Conservation (phyloP, 441 rosid genomes). For the Flueggea neowawraea region DNA sequence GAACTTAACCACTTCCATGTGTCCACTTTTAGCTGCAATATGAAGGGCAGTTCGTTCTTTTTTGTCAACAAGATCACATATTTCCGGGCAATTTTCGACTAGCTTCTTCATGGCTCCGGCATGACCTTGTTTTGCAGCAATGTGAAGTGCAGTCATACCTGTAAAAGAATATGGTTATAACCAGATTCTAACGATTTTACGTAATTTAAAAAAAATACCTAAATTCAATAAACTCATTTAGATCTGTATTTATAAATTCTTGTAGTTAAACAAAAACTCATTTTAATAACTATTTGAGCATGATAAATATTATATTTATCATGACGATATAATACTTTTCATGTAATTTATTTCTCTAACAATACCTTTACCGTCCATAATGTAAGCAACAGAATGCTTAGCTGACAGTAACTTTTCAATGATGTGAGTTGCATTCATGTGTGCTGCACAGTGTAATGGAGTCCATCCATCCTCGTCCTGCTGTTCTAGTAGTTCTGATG, state of each 20-base stretch:
- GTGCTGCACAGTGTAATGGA: slow-evolving; percentile 34
- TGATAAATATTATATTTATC: too few species aligned
- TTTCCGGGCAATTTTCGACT: slow-evolving; percentile 21
- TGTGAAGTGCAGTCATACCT: slow-evolving; percentile 26
- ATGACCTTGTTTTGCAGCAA: slow-evolving; percentile 35
- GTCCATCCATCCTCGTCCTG: slow-evolving; percentile 25
- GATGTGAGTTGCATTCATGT: slow-evolving; percentile 5
- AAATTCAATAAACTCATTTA: too few species aligned
- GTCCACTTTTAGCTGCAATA: slow-evolving; percentile 30
- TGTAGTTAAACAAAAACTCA: too few species aligned
- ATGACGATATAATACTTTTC: too few species aligned
- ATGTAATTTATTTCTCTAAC: too few species aligned
- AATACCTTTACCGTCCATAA: slow-evolving; percentile 3
- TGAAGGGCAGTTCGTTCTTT: slow-evolving; percentile 35
- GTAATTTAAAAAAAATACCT: too few species aligned
- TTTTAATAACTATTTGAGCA: too few species aligned
- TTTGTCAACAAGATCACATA: slow-evolving; percentile 29
- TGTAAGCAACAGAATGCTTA: slow-evolving; percentile 6
- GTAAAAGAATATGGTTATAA: too few species aligned
- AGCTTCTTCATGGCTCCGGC: slow-evolving; percentile 17
- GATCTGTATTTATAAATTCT: too few species aligned
- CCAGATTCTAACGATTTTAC: too few species aligned
- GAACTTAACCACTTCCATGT: slow-evolving; percentile 16
- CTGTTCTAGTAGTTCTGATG: too few species aligned
- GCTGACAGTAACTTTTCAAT: background rate